Percentiles rank a stretch among this genome's conserved stretches.
phyloP scores from a whole-genome alignment of 2,329 filamentous ascomycete species.

The Magnaporthiopsis incrustans region DNA sequence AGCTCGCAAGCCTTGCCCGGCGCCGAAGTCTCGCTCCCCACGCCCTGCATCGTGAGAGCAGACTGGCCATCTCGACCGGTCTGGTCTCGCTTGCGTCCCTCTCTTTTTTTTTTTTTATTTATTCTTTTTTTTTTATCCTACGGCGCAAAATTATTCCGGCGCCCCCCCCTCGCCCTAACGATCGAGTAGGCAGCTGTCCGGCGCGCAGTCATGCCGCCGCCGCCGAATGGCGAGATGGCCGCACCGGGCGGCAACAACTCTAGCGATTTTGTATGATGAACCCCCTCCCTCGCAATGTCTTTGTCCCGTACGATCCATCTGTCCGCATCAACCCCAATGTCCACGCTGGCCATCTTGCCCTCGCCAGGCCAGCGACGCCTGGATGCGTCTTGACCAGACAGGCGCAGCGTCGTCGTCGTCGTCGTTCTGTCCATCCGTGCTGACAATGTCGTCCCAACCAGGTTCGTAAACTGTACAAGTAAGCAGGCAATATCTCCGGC shows the following conservation, averaged over 20 bases:
- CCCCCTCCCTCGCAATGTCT: conserved; percentile 12
- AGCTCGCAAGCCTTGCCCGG: no score
- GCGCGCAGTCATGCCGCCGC: conserved; percentile 11
- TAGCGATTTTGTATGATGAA: conserved; percentile 76
- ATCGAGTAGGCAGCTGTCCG: not conserved
- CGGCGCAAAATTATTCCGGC: not conserved
- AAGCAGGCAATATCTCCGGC: conserved; percentile 29
- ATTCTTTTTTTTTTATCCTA: not conserved
- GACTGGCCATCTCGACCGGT: conserved; percentile 4
- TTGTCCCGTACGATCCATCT: conserved; percentile 3
- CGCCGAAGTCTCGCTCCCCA: no score
- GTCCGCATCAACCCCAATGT: conserved; percentile 14
- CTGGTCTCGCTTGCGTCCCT: not conserved
- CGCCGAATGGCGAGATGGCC: conserved; percentile 29
- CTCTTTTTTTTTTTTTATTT: no score
- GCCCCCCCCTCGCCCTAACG: not conserved
- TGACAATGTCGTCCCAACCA: conserved; percentile 26
- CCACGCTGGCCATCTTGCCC: conserved; percentile 2
- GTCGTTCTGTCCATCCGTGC: not conserved
- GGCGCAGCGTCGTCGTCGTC: not conserved
- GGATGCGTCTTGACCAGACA: conserved; percentile 13
- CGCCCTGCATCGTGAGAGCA: not conserved
- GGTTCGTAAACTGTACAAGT: conserved; percentile 99
- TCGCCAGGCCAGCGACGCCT: not conserved
- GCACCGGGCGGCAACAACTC: conserved; percentile 61